Base-by-base conservation (phyloP, 208 protist genomes). In the Wallacemonas sp. region DNA sequence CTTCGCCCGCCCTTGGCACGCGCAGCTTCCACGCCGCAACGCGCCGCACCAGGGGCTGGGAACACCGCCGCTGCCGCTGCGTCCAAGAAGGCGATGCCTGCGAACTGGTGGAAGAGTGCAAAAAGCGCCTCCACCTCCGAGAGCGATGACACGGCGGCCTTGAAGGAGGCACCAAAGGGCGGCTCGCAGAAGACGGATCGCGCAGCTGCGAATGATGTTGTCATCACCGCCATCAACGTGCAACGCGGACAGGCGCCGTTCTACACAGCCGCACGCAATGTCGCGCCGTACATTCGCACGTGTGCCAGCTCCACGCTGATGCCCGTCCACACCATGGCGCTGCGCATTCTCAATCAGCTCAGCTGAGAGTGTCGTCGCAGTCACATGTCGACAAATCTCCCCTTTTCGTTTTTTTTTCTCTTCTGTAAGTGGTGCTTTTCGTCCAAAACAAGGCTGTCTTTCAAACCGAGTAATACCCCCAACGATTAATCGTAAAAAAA, bases 291-390 rank as follows among this genome's bases (percentile, higher is more conserved):
- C 44, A 64, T 72, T 59, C 84, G 90, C 31, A 77, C 71, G 12
- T 87, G 82, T 72, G 90, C 90, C 22, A 96, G 90, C 53, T 94
- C 90, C 4, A 72, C 77, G 15, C 55, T 75, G 26, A 84, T 96
- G 75, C 76, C 82, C 19, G 60, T 82, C 2, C 31, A 76, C 51
- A 58, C 82, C 27, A 65, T 82, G 70, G 75, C 71, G 8, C 22
- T 69, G 24, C 86, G 90, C 31, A 55, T 96, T 8, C 58, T 82
- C 61, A 56, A 72, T 24, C 68, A 82, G 28, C 72, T 92, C 26
- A 36, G 49, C 5, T 84, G n/a, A n/a, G n/a, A n/a, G n/a, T n/a
- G n/a, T n/a, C n/a, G n/a, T n/a, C n/a, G n/a, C n/a, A n/a, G n/a
- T n/a, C n/a, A n/a, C n/a, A n/a, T n/a, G n/a, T n/a, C n/a, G n/a